Conservation (phyloP, 176 grass and related monocot genomes). For the Puccinellia tenuiflora region DNA sequence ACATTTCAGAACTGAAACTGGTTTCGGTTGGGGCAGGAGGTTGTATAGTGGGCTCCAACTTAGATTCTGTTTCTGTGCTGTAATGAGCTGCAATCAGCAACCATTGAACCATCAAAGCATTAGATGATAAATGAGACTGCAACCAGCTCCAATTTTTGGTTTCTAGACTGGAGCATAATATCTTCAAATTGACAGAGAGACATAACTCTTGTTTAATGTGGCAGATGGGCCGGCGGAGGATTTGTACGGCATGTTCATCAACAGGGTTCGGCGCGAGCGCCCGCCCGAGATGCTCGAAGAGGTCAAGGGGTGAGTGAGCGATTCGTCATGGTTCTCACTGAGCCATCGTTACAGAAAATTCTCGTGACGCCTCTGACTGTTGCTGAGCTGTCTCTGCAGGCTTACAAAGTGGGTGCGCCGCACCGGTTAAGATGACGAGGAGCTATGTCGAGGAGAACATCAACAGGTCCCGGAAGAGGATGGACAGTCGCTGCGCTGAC, state of each 20-base stretch:
- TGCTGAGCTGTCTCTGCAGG: neutral
- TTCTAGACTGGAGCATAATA: neutral
- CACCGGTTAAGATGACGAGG: conserved; percentile 84
- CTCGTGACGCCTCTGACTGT: neutral
- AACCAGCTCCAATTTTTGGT: neutral
- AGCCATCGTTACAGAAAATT: neutral
- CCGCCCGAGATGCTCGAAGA: conserved; percentile 69
- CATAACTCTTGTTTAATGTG: neutral
- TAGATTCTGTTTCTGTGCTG: neutral
- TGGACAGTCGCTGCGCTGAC: conserved; percentile 77
- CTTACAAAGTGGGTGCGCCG: conserved; percentile 94
- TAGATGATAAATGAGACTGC: neutral
- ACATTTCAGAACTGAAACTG: neutral
- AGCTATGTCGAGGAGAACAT: conserved; percentile 73
- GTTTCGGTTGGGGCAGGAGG: neutral
- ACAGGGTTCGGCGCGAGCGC: conserved; percentile 68
- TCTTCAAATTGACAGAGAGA: neutral
- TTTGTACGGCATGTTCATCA: conserved; percentile 84
- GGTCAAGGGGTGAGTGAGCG: conserved; percentile 47
- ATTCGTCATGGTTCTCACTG: neutral
- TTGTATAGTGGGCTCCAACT: neutral
- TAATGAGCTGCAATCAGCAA: neutral
- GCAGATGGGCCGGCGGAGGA: conserved; percentile 96
- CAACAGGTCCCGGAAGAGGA: conserved; percentile 75
- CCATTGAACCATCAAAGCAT: neutral